phyloP scores from a whole-genome alignment of 768 basidiomycete species.

The Hemileccinum rubropunctum region DNA sequence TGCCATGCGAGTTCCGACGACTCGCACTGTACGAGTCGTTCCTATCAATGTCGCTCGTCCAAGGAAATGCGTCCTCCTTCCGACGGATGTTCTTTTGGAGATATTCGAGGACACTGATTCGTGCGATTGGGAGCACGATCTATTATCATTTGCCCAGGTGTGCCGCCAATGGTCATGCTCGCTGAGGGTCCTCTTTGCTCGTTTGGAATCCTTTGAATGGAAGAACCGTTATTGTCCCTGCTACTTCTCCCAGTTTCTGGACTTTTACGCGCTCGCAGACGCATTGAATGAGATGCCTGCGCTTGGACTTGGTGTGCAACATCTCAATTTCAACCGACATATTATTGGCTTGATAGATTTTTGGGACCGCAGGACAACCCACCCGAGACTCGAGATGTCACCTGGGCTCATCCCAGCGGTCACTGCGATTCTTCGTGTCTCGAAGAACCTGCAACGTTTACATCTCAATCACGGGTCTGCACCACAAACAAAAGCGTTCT shows the following conservation, averaged over 20 bases:
- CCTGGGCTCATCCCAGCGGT: too few species aligned
- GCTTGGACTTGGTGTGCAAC: neutral
- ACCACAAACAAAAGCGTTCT: too few species aligned
- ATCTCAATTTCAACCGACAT: neutral
- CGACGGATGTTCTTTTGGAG: slow-evolving; percentile 1
- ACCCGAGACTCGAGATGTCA: too few species aligned
- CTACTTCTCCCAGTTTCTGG: too few species aligned
- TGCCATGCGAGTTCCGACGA: too few species aligned
- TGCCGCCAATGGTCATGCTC: slow-evolving; percentile 6
- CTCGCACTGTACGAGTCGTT: neutral
- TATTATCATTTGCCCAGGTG: slow-evolving; percentile 7
- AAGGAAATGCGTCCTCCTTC: neutral
- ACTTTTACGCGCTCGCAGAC: neutral
- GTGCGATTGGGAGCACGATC: slow-evolving; percentile 1
- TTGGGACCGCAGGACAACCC: too few species aligned
- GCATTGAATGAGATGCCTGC: neutral
- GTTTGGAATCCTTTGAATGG: neutral
- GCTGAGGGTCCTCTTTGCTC: neutral
- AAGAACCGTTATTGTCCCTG: neutral
- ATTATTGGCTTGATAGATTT: too few species aligned
- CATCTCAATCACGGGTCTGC: too few species aligned
- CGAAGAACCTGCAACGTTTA: too few species aligned
- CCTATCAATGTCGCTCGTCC: neutral
- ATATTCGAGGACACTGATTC: neutral
- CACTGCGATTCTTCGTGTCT: too few species aligned